A percentile compares a stretch with the other conserved stretches of the same genome.
phyloP scores from a whole-genome alignment of 2,329 filamentous ascomycete genomes.

The Colletotrichum scovillei region DNA sequence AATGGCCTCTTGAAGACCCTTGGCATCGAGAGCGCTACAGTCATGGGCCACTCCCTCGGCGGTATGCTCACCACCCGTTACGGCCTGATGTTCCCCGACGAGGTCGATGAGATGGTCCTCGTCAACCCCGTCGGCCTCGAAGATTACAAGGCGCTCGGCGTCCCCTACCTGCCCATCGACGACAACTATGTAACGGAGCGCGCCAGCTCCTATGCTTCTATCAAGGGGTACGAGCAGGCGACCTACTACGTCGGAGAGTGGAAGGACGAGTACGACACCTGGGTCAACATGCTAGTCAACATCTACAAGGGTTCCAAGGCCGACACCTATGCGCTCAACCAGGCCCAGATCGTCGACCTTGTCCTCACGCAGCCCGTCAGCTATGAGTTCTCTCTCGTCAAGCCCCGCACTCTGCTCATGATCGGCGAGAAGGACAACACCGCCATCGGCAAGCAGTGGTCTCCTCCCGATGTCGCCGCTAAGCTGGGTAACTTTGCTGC shows the following conservation, averaged over 20 bases:
- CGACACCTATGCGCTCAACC: conserved; percentile 55
- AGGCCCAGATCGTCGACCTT: conserved; percentile 65
- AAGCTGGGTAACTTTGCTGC: conserved; percentile 61
- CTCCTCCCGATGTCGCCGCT: conserved; percentile 53
- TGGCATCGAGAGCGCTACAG: conserved; percentile 53
- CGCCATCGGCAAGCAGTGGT: conserved; percentile 66
- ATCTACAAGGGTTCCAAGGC: conserved; percentile 60
- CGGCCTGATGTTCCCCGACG: conserved; percentile 60
- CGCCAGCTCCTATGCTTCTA: conserved; percentile 54
- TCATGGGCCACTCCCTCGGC: conserved; percentile 67
- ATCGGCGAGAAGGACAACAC: conserved; percentile 65
- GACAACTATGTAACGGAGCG: conserved; percentile 49
- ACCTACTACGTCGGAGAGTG: conserved; percentile 62
- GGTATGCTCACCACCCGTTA: conserved; percentile 66
- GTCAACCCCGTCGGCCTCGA: conserved; percentile 66
- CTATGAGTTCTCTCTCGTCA: conserved; percentile 60
- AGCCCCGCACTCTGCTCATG: conserved; percentile 58
- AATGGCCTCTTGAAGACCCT: conserved; percentile 57
- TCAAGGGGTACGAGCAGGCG: conserved; percentile 58
- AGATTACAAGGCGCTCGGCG: conserved; percentile 62
- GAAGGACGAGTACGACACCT: conserved; percentile 61
- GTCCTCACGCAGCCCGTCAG: conserved; percentile 64
- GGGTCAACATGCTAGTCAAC: conserved; percentile 65
- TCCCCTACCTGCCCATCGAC: conserved; percentile 59
- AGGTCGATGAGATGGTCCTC: conserved; percentile 56